A percentile compares a stretch with the other conserved stretches of the same genome.
These are phyloP conservation scores for Volvariella surrecta DNA, from an alignment of 1,284 basidiomycete genomes.

Conservation along the genomic window DNA sequence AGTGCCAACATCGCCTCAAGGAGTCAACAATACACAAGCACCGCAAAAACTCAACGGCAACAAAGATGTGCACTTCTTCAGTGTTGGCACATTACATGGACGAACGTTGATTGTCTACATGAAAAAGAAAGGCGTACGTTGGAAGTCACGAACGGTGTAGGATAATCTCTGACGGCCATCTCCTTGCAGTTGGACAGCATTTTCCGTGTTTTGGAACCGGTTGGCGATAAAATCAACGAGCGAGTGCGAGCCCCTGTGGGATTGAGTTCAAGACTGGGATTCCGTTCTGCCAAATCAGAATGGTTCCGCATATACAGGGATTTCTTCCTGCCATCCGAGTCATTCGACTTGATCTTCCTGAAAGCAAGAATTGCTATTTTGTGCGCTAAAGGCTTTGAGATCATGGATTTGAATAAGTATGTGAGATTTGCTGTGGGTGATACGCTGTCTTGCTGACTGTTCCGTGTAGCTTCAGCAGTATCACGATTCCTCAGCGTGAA, in stretches of 20 bases:
- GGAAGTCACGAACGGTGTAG: constrained; percentile 2
- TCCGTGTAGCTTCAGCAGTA: constrained; percentile 69
- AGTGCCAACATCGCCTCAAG: constrained; percentile 77
- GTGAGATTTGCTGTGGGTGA: constrained; percentile 18
- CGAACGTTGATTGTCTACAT: constrained; percentile 91
- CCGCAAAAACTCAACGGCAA: constrained; percentile 86
- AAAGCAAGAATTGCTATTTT: constrained; percentile 88
- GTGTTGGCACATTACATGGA: constrained; percentile 78
- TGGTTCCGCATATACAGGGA: constrained; percentile 88
- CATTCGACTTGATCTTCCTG: constrained; percentile 84
- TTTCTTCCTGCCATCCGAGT: constrained; percentile 88
- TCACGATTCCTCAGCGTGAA: constrained; percentile 77
- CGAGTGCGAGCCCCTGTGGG: constrained; percentile 56
- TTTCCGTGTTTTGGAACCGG: constrained; percentile 90
- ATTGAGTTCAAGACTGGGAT: constrained; percentile 62
- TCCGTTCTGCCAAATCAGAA: constrained; percentile 71
- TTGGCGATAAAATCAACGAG: constrained; percentile 79
- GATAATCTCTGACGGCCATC: constrained; percentile 6
- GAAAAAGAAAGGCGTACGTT: constrained; percentile 85
- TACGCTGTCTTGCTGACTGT: neutral
- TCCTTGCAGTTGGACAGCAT: constrained; percentile 64
- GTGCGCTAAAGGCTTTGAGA: constrained; percentile 92
- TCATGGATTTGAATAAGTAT: constrained; percentile 89
- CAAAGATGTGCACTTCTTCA: constrained; percentile 92
- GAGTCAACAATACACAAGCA: constrained; percentile 53